Base-by-base conservation (phyloP, 352 stramenopile species). In the Phytopythium boreale region DNA sequence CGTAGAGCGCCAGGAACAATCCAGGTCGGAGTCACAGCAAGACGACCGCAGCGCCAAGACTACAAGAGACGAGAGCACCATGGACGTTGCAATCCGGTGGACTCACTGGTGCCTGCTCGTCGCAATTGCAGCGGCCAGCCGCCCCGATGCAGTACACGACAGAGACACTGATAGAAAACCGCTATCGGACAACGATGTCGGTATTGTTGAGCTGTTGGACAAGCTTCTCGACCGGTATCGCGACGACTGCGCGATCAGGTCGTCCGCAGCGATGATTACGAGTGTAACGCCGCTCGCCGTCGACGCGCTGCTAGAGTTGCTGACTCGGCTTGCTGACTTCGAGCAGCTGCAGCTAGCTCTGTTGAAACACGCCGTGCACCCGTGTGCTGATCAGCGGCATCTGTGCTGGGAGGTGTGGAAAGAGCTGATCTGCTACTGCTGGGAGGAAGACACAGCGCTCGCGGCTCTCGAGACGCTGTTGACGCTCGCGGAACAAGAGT, bases 401-500 rank as follows among this genome's bases (percentile, higher is more conserved):
- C 14, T 90, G 39, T 62, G 84, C 55, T 88, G 72, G 74, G 72
- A 79, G 27, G 51, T 87, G 4, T 90, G 82, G 82, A 72, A 72
- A 27, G 79, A 90, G 64, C 57, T 88, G 9, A 27, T 90, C 56
- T 89, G 77, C 58, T 82, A 70, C 46, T 72, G 72, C 47, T 89
- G 72, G 77, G 64, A 81, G 27, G 76, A 87, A 47, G 17, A 53
- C 7, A 59, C 80, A 2, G 70, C 72, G 34, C 44, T 56, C 0
- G 53, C 68, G 0, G 53, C 60, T 7, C 69, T 90, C 41, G 59
- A 69, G 9, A 74, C 71, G 37, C 64, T 90, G 14, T 19, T 90
- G 43, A 34, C 63, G 58, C 24, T 85, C 15, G 67, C 63, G 0
- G 53, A 59, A 11, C 34, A 44, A 19, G 71, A 79, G 24, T 74